Conservation (phyloP, 441 rosid genomes). For the Corymbia citriodora region DNA sequence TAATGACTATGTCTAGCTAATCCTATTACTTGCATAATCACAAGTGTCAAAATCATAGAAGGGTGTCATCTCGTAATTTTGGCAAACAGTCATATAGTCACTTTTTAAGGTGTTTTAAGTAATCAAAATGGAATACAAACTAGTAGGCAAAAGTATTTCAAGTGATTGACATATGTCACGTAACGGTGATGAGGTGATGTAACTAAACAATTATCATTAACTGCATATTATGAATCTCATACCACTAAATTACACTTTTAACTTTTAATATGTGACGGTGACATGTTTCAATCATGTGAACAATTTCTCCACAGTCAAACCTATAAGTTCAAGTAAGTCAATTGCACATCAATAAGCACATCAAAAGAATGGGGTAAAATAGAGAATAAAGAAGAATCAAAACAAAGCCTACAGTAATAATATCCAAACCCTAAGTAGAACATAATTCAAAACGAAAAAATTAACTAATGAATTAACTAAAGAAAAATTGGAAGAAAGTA, state of each 20-base stretch:
- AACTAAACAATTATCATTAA: background rate
- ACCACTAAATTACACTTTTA: background rate
- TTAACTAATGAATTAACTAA: background rate
- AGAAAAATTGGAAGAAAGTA: slow-evolving; percentile 2
- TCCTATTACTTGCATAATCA: background rate
- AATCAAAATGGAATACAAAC: background rate
- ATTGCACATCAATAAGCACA: background rate
- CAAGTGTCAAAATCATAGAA: background rate
- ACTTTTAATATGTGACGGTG: too few species aligned
- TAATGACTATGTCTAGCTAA: background rate
- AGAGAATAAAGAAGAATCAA: background rate
- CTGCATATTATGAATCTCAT: background rate
- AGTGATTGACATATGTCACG: background rate
- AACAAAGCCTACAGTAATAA: background rate
- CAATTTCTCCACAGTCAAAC: background rate
- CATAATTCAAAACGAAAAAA: background rate
- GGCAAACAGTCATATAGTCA: background rate
- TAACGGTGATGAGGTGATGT: background rate
- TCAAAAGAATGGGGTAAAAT: background rate
- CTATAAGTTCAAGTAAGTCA: background rate
- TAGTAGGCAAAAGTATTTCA: background rate
- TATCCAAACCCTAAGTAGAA: background rate
- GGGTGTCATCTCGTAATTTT: background rate
- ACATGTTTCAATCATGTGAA: background rate
- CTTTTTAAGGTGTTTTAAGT: background rate